Conservation (phyloP, 345 rosid genomes). For the Eucalyptus lansdowneana region DNA sequence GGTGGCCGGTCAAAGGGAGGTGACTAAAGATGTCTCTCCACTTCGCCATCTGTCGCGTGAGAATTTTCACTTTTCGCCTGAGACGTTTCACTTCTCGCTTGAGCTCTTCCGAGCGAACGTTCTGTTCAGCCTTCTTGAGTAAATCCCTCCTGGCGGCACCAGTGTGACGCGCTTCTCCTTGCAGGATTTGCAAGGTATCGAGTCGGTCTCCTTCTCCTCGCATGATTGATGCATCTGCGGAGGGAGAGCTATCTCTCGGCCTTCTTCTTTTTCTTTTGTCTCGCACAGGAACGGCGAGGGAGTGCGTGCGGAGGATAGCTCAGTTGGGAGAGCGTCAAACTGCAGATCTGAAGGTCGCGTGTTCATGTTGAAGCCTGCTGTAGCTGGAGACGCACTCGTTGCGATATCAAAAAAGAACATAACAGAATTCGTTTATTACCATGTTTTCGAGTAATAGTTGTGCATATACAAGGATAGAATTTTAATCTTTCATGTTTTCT, state of each 20-base stretch:
- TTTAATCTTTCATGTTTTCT: no score
- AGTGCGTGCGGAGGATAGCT: slow-evolving; percentile 30
- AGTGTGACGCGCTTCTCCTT: no score
- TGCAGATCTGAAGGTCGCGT: slow-evolving; percentile 89
- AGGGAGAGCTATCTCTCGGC: background rate
- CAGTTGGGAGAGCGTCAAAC: slow-evolving; percentile 93
- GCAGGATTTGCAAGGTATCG: slow-evolving; percentile 20
- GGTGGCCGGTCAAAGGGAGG: slow-evolving; percentile 26
- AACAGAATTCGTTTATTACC: no score
- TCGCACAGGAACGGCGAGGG: rapidly evolving
- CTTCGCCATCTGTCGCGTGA: background rate
- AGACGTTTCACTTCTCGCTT: background rate
- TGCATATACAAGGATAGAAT: no score
- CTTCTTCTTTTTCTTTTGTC: no score
- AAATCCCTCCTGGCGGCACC: no score
- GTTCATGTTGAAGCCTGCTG: slow-evolving; percentile 6
- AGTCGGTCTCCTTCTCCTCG: background rate
- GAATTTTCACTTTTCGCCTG: slow-evolving; percentile 4
- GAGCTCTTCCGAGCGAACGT: no score
- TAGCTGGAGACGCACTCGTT: rapidly evolving
- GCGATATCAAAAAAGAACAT: no score
- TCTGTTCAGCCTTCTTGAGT: no score
- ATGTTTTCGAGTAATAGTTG: no score
- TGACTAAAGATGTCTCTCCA: background rate
- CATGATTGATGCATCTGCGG: background rate